Evolutionary conservation across 768 basidiomycete genomes (phyloP).

Genomic region (Russula abietina): DNA sequence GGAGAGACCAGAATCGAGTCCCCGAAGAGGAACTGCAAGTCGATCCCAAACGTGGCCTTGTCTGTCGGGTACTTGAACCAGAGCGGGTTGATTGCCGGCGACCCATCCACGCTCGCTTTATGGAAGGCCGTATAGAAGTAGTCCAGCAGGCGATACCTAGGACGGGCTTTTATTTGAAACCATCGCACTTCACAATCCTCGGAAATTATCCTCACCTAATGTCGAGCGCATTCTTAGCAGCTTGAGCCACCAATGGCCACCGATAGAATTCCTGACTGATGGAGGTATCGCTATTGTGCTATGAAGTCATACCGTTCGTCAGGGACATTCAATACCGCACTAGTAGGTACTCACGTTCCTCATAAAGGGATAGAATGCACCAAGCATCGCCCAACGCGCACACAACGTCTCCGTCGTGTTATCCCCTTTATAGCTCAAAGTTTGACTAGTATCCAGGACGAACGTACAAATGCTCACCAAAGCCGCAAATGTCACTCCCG

Average conservation of each 20-base stretch:
- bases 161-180: neutral
- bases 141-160: constrained; percentile 62
- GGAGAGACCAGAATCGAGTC: constrained; percentile 63
- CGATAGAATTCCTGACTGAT: constrained; percentile 64
- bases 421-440: constrained; percentile 35
- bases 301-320: neutral
- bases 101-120: constrained; percentile 49
- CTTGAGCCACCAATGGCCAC: constrained; percentile 51
- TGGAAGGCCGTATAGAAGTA: constrained; percentile 72
- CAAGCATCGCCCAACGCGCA: constrained; percentile 70
- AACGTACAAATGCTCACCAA: constrained; percentile 35
- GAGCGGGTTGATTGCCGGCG: constrained; percentile 57
- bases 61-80: constrained; percentile 68
- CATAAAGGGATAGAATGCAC: constrained; percentile 77
- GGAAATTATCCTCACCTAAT: constrained; percentile 42
- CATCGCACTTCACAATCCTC: neutral
- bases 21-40: constrained; percentile 66
- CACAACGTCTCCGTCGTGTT: constrained; percentile 66
- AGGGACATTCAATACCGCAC: constrained; percentile 7
- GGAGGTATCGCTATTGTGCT: constrained; percentile 51
- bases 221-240: constrained; percentile 54
- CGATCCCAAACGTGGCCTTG: constrained; percentile 49
- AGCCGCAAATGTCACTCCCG: constrained; percentile 69
- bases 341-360: constrained; percentile 47
- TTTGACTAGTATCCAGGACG: neutral